Conservation (phyloP, 352 stramenopile genomes). For the Phytophthora kernoviae region DNA sequence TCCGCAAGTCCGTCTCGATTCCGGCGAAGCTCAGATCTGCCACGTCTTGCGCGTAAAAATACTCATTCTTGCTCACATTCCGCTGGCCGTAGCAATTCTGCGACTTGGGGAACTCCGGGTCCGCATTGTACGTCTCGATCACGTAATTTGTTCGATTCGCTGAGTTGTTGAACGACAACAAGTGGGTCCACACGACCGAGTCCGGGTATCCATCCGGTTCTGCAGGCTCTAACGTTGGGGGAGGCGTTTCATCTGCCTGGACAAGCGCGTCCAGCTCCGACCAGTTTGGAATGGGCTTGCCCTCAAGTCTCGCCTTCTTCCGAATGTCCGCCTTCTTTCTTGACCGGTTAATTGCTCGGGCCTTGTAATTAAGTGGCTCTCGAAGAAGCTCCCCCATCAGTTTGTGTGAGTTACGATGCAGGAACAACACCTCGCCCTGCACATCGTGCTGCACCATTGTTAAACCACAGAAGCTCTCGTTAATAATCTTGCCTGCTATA, state of each 20-base stretch:
- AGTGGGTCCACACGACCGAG: constrained; percentile 69
- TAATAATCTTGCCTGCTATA: constrained; percentile 45
- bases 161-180: constrained; percentile 61
- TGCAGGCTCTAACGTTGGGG: constrained; percentile 25
- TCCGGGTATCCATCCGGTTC: constrained; percentile 47
- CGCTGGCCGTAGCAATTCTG: constrained; percentile 70
- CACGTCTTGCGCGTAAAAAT: constrained; percentile 32
- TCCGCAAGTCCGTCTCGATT: constrained; percentile 29
- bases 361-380: constrained; percentile 26
- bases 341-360: constrained; percentile 21
- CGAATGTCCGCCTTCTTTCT: constrained; percentile 29
- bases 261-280: constrained; percentile 22
- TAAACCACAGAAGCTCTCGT: constrained; percentile 52
- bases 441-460: constrained; percentile 62
- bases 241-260: constrained; percentile 23
- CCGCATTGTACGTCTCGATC: constrained; percentile 58
- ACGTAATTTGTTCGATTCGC: constrained; percentile 46
- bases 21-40: constrained; percentile 22
- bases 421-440: constrained; percentile 45
- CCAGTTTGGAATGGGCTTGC: constrained; percentile 27
- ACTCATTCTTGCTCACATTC: constrained; percentile 30
- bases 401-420: constrained; percentile 66
- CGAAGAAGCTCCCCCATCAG: constrained; percentile 35
- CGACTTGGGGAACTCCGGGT: constrained; percentile 43
- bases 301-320: constrained; percentile 21